Base-by-base conservation (phyloP, 2,329 filamentous ascomycete species). In the Verticillium zaregamsianum region DNA sequence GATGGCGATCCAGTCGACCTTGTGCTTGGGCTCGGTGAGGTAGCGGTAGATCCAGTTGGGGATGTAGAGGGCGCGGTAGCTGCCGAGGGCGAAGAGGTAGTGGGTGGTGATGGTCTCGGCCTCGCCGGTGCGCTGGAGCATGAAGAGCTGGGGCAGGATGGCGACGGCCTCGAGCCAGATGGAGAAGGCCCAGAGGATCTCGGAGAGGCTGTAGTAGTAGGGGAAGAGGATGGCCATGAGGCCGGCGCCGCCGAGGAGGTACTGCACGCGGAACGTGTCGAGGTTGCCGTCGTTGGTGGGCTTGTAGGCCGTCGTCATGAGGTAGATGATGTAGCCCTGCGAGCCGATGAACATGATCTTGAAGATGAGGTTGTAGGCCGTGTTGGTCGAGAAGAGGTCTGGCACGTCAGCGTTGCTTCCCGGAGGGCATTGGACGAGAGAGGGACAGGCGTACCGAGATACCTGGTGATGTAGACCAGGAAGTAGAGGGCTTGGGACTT, bases 21-120 rank as follows among this genome's bases (percentile, higher is more conserved):
- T 90, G 75, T 92, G 89, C 58, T 86, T 81, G 55, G 77, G 73
- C 76, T 97, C 93, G 59, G 85, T 84, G 68, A 91, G 85, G 78
- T 94, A 98, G 61, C 95, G 85, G 79, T 92, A 98, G 70, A 98
- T 88, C 95, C 95, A 99, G 80, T 99, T 99, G 67, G 95, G 95
- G 69, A 99, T 99, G 79, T 99, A 99, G 61, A 99, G 82, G 3
- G 93, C 92, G 62, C 95, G 86, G 81, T 99, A 99, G 65, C 89
- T 81, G 37, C 95, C 95, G 40, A 99, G 83, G 15, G 96, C 94
- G 72, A 97, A 97, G 52, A 99, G 85, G 76, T 99, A 99, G 78
- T 99, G 94, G 1, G 93, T 97, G 14, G 95, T 99, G 73, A 99
- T 99, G n/a, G 95, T 97, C 80, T 99, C 95, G 12, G 95, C 96